Base-by-base conservation (phyloP, 148 eudicot species). In the Polygonum maritimum region DNA sequence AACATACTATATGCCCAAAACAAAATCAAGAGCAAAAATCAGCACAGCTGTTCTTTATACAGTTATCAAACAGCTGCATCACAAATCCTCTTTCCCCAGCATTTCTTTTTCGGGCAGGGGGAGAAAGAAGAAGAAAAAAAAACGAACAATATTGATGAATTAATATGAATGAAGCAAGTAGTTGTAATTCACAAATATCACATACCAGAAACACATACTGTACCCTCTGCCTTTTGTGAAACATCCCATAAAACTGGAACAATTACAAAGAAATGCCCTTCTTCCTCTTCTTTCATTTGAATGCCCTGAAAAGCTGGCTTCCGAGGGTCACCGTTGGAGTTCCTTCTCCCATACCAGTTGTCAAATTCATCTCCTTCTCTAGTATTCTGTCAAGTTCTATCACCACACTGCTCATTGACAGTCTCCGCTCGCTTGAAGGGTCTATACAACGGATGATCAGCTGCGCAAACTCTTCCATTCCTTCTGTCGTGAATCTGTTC, bases 321-420 rank as follows among this genome's bases (percentile, higher is more conserved):
- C 97, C 98, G 57, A 92, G 97, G 73, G 90, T 90, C 71, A 94
- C 98, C 75, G 89, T 93, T 7, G 98, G 98, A 81, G 97, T 90
- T 76, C 92, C 96, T 89, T 94, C 98, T 69, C 97, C 97, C 92
- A 85, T 89, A 74, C 94, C 91, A 70, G 97, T 92, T 22, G 97
- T 94, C 84, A 90, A 84, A 79, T 84, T 92, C 98, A 94, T 94
- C 83, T 94, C 98, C 82, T 92, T 92, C 78, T 92, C 97, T 54
- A 94, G 91, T 83, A 94, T 89, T 47, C 91, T 91, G 76, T 94
- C 98, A 36, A 92, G 91, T 79, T 94, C 98, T 14, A 80, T 78
- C 5, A 86, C 97, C 65, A 88, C 90, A 76, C 76, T 74, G 81
- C 86, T 88, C 86, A 94, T 88, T 31, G 84, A 78, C 2, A 92